Percentiles rank a stretch among this genome's conserved stretches.
Conservation (phyloP, 129 eudicot genomes). For the Lonicera japonica region DNA sequence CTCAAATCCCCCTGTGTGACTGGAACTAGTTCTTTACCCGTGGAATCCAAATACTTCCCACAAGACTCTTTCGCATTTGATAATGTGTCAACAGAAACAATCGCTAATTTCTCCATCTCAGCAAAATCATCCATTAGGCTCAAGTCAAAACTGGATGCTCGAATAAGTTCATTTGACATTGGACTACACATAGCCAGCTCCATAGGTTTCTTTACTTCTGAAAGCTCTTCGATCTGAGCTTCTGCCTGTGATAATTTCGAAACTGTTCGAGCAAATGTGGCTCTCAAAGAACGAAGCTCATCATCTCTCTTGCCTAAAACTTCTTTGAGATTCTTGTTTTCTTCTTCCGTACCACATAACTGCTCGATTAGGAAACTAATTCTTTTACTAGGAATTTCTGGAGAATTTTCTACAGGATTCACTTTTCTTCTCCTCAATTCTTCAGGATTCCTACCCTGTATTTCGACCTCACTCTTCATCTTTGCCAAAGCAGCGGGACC, state of each 20-base stretch:
- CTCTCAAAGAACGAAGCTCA: constrained; percentile 34
- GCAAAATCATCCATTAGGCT: constrained; percentile 75
- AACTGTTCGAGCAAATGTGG: constrained; percentile 23
- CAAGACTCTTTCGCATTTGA: not conserved
- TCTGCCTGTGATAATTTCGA: constrained; percentile 23
- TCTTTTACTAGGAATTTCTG: constrained; percentile 25
- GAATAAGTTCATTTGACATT: constrained; percentile 7
- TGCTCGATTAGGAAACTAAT: constrained; percentile 37
- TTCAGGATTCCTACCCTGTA: constrained; percentile 16
- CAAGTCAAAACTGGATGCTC: constrained; percentile 22
- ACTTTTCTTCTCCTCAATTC: constrained; percentile 24
- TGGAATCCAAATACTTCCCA: constrained; percentile 18
- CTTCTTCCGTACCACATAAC: constrained; percentile 55
- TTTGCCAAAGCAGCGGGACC: constrained; percentile 35
- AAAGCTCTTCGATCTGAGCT: constrained; percentile 20
- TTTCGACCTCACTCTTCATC: constrained; percentile 31
- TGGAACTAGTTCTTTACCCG: constrained; percentile 56
- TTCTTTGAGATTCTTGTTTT: constrained; percentile 63
- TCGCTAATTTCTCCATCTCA: constrained; percentile 83
- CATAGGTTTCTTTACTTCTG: constrained; percentile 12
- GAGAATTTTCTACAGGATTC: constrained; percentile 8
- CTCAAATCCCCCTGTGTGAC: constrained; percentile 16
- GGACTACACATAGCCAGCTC: constrained; percentile 12
- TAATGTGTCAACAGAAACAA: constrained; percentile 39
- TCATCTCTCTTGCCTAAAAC: constrained; percentile 40